A percentile compares a stretch with the other conserved stretches of the same genome.
Conservation (phyloP, 176 grass and related monocot species). For the Chloris gayana region DNA sequence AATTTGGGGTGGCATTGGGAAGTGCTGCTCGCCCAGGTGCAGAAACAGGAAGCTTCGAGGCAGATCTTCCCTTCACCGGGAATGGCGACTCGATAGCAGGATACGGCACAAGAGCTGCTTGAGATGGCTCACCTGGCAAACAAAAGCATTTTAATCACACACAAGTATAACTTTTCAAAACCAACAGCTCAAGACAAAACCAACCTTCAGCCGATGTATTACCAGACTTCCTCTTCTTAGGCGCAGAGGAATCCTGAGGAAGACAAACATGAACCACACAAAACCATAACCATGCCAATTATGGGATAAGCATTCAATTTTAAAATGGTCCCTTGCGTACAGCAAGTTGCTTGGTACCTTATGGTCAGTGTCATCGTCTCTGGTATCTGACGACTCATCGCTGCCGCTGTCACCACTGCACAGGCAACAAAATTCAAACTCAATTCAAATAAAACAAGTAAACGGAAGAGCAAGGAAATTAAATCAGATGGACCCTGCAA, state of each 20-base stretch:
- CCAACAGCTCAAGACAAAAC: neutral
- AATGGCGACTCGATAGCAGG: constrained; percentile 49
- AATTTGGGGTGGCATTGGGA: constrained; percentile 61
- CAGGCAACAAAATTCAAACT: constrained; percentile 37
- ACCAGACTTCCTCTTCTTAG: constrained; percentile 81
- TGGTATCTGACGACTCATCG: constrained; percentile 76
- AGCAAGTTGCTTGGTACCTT: constrained; percentile 59
- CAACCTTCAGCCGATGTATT: constrained; percentile 65
- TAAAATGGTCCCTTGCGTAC: constrained; percentile 31
- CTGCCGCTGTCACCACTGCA: constrained; percentile 66
- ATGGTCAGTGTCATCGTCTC: constrained; percentile 64
- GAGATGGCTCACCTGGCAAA: constrained; percentile 66
- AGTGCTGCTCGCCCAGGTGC: constrained; percentile 78
- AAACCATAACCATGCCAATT: constrained; percentile 33
- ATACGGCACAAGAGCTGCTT: constrained; percentile 43
- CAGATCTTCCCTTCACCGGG: constrained; percentile 59
- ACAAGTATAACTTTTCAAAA: neutral
- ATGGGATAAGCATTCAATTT: constrained; percentile 32
- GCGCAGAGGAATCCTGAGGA: constrained; percentile 63
- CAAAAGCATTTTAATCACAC: constrained; percentile 7
- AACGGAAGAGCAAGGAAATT: neutral
- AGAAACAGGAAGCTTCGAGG: constrained; percentile 91
- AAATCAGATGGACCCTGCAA: constrained; percentile 10
- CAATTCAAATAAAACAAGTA: constrained; percentile 14
- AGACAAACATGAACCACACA: constrained; percentile 45